Evolutionary conservation across 139 green algal genomes (phyloP), one percentile per base, ranked within the genome.

Genomic region (Tetraselmis striata): DNA sequence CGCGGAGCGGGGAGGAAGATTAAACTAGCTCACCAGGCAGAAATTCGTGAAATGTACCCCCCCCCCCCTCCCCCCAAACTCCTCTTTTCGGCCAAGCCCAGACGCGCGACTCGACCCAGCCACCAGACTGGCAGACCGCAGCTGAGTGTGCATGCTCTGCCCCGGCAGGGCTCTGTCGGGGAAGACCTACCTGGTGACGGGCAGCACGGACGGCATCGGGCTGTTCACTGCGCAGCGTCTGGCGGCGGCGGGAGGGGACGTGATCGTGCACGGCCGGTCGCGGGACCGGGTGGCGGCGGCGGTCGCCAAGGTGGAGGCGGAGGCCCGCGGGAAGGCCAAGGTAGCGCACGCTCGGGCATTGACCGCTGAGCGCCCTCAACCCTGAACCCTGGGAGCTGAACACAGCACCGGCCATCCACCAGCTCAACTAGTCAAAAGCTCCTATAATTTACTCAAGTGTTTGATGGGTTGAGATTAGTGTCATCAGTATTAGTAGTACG

Each of bases 121-220:
- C n/a, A n/a, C n/a, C n/a, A n/a, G n/a, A n/a, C n/a, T n/a, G n/a
- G n/a, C n/a, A n/a, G n/a, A n/a, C n/a, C n/a, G n/a, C n/a, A n/a
- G n/a, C n/a, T n/a, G n/a, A n/a, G n/a, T n/a, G n/a, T n/a, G n/a
- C n/a, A n/a, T n/a, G n/a, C n/a, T n/a, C n/a, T n/a, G n/a, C n/a
- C n/a, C 45, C 45, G 11, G 45, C 45, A 67, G 45, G 45, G 45
- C 45, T 18, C 45, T 67, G 5, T 5, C 45, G n/a, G 86, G 84
- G 22, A 85, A 87, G 59, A 86, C 83, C 0, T 89, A 82, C 74
- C 67, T 94, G 28, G 81, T 93, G 0, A 93, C 90, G 2, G 89
- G 89, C 77, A 85, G 80, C 31, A 95, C 92, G 0, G 91, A 95
- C 59, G 92, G 92, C 27, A 95, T 95, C 30, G 92, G 92, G 1